Conservation (phyloP, 805 yeast genomes). For the Myxozyma vanderwaltii region DNA sequence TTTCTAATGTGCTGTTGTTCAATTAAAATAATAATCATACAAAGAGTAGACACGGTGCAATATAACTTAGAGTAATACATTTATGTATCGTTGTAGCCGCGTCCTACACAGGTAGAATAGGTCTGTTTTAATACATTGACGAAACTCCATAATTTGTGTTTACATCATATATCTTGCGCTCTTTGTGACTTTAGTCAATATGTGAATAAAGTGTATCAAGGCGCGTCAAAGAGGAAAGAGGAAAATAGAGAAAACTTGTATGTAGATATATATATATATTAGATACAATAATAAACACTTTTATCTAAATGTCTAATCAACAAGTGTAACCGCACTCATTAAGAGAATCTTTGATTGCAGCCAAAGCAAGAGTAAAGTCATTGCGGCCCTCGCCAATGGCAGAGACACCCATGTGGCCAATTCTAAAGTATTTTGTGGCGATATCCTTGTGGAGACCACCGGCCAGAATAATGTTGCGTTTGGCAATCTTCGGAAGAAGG, state of each 20-base stretch:
- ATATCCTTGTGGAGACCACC: conserved; percentile 87
- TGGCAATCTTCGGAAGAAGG: conserved; percentile 57
- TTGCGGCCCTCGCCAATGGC: conserved; percentile 58
- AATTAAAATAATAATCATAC: too few species aligned
- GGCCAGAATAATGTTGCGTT: conserved; percentile 75
- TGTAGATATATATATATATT: background rate
- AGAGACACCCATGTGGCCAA: conserved; percentile 94
- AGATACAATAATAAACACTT: too few species aligned
- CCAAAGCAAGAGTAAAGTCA: conserved; percentile 55
- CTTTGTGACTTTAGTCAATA: too few species aligned
- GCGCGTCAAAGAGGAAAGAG: background rate
- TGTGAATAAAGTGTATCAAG: background rate
- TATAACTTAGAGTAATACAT: too few species aligned
- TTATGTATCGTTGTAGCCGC: too few species aligned
- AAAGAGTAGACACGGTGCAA: too few species aligned
- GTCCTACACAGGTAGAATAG: too few species aligned
- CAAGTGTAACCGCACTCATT: conserved; percentile 64
- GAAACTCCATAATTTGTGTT: too few species aligned
- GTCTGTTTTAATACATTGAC: too few species aligned
- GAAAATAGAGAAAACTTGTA: background rate
- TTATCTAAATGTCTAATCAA: too few species aligned
- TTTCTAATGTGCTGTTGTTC: too few species aligned
- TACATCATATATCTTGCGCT: too few species aligned
- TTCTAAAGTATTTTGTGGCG: conserved; percentile 80
- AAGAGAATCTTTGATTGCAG: conserved; percentile 53